phyloP scores from a whole-genome alignment of 2,329 filamentous ascomycete species.

The Clarireedia hainanense region DNA sequence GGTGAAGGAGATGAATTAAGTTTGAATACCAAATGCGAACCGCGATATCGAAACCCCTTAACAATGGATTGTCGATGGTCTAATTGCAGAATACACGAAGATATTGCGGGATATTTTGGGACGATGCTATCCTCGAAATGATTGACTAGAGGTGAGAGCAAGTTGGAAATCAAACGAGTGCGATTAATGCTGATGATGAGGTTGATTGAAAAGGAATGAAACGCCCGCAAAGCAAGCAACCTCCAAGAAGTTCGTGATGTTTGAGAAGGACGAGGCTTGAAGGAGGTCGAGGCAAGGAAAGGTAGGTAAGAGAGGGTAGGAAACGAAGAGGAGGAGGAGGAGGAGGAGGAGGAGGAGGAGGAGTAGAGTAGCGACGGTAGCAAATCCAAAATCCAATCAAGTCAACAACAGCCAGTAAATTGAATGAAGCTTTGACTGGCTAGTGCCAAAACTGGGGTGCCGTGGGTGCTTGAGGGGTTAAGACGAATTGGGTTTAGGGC shows the following conservation, averaged over 20 bases:
- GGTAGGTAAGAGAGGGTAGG: conserved; percentile 25
- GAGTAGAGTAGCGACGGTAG: not conserved
- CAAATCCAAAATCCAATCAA: not conserved
- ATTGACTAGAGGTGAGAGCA: conserved; percentile 29
- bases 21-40: not conserved
- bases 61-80: not conserved
- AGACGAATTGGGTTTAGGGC: not conserved
- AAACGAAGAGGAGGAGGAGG: conserved; percentile 24
- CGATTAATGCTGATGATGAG: not conserved
- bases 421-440: not conserved
- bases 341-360: conserved; percentile 11
- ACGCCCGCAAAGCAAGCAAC: conserved; percentile 49
- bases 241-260: conserved; percentile 10
- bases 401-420: not conserved
- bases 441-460: not conserved
- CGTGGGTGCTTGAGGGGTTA: not conserved
- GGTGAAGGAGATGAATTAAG: not conserved
- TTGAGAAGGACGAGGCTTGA: conserved; percentile 26
- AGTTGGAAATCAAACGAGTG: conserved; percentile 20
- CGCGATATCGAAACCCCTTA: not conserved
- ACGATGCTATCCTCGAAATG: conserved; percentile 20
- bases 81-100: not conserved
- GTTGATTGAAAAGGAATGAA: conserved; percentile 42
- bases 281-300: conserved; percentile 21
- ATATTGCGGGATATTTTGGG: not conserved